Conservation (phyloP, 108 stramenopile species). For the Stephanodiscus triporus region DNA sequence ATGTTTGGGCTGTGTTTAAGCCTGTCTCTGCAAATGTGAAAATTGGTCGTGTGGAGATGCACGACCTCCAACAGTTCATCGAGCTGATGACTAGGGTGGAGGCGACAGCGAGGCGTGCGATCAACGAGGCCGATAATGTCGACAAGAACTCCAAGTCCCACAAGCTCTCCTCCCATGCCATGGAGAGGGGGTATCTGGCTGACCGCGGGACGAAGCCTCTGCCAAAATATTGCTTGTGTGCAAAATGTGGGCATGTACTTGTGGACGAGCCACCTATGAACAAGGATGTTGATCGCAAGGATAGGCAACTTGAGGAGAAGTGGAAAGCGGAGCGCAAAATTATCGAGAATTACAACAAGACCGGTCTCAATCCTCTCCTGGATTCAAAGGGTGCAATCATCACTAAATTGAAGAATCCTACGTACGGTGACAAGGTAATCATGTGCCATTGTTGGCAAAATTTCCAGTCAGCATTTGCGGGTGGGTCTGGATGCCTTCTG, state of each 20-base stretch:
- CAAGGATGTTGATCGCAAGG: not conserved
- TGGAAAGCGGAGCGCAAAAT: no score
- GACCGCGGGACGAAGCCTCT: not conserved
- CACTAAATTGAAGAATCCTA: not conserved
- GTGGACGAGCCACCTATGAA: not conserved
- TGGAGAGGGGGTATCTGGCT: not conserved
- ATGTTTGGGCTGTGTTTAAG: no score
- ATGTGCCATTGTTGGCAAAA: conserved; percentile 2
- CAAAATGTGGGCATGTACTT: not conserved
- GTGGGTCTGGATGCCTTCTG: not conserved
- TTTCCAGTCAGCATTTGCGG: not conserved
- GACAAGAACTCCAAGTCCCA: not conserved
- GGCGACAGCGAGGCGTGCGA: no score
- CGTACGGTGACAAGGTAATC: not conserved
- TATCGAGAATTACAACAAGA: not conserved
- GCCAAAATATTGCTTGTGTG: not conserved
- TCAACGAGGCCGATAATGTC: no score
- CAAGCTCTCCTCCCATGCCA: not conserved
- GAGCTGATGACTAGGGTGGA: no score
- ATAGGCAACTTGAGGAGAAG: not conserved
- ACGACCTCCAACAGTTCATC: no score
- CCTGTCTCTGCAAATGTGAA: no score
- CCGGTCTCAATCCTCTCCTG: not conserved
- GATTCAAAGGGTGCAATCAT: not conserved
- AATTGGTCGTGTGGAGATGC: no score